Base-by-base conservation (phyloP, 805 yeast species). In the Zygoascus flipseniorum region DNA sequence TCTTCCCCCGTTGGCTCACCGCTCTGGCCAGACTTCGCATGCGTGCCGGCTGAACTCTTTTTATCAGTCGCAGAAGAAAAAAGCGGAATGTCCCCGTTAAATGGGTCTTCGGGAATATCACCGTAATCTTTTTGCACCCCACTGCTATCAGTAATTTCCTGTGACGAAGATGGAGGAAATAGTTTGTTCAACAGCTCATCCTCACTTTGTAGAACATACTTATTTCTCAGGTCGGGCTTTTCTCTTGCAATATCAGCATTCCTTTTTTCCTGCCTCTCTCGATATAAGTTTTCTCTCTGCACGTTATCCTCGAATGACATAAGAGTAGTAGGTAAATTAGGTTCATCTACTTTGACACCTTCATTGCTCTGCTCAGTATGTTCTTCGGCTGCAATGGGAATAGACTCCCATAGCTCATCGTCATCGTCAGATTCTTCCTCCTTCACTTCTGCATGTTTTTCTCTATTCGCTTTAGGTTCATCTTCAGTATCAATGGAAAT, bases 391-490 rank as follows among this genome's bases (percentile, higher is more conserved):
- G 60, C 68, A 2, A 76, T 53, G 11, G 75, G 76, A 4, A 86
- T 85, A 57, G 86, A 95, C 60, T 86, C 90, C 83, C 86, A 83
- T 42, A 43, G 8, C 13, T 39, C 52, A 43, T 82, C 89, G 16
- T 67, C 74, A 19, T 69, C 74, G 16, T 65, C 70, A 13, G 73
- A 78, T 39, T 68, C 74, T 13, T 65, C 72, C 0, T 65, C 65
- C 71, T 1, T 62, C 63, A 23, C 60, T 43, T 41, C 66, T 3
- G 13, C 39, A 11, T 5, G 4, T 37, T 39, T 48, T 13, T 37
- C 51, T 19, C 20, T 23, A 20, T 50, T 54, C 31, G 31, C 48
- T 26, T 48, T 54, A 5, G n/a, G 39, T 14, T 43, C 56, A 8
- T 60, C 69, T 5, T 62, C 65, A 11, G 56, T 53, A 13, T 43